Base-by-base conservation (phyloP, 352 stramenopile genomes). In the Thalassiosira sp. region DNA sequence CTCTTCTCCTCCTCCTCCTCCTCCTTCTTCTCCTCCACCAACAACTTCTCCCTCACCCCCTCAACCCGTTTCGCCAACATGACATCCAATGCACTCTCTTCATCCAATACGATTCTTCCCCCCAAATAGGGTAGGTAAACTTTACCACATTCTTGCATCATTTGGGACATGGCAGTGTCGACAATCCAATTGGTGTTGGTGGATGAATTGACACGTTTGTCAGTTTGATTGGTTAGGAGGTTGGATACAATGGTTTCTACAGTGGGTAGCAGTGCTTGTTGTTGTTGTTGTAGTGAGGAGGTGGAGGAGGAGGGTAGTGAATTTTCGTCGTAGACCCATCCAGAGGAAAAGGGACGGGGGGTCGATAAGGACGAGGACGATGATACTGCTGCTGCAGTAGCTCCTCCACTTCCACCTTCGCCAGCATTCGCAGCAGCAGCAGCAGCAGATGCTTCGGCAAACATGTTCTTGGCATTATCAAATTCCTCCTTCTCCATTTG, bases 131-230 rank as follows among this genome's bases (percentile, higher is more conserved):
- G 37, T 6, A 81, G 33, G 42, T 76, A 76, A 11, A 42, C 15
- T 35, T 72, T 81, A 51, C 65, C 64, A 52, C 72, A 81, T 33
- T 81, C 63, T 16, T 62, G 42, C 42, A 81, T 81, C 72, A 71
- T 75, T 65, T 70, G 57, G 1, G 63, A 60, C 72, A 81, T 81
- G 35, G 59, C 72, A 2, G 72, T 31, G 20, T 81, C 57, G 31
- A 81, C 59, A 27, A 73, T 53, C 16, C 45, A 74, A 15, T 63
- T 43, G 5, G 76, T 45, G 11, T 18, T 57, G 24, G 37, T 65
- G 15, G 7, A 31, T 42, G 8, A 18, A 5, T 1, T 42, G 20
- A 64, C 22, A 24, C 67, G 67, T 43, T 69, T 66, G 20, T 79
- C 46, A 5, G 48, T 63, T 31, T 24, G 8, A 25, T 57, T 68